Conservation (phyloP, 2,329 filamentous ascomycete species). For the Fusarium annulatum region DNA sequence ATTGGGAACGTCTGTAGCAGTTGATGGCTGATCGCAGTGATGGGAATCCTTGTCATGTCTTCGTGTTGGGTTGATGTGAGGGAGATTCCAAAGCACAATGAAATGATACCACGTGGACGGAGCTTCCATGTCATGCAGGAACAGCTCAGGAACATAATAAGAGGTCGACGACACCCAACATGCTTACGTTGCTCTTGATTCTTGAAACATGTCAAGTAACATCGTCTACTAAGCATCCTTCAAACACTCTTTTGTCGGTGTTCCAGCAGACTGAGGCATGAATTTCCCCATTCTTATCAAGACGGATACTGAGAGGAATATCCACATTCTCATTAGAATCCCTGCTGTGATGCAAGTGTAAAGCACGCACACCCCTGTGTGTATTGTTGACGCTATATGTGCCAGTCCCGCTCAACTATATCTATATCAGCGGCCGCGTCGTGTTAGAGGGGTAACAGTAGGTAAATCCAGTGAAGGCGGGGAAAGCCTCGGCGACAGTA, state of each 20-base stretch:
- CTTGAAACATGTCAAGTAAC: background rate
- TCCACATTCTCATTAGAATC: conserved; percentile 18
- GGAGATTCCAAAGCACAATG: conserved; percentile 24
- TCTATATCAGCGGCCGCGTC: conserved; percentile 1
- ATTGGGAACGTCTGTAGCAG: conserved; percentile 21
- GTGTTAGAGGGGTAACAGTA: conserved; percentile 26
- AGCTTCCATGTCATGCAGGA: conserved; percentile 40
- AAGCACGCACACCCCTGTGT: conserved; percentile 32
- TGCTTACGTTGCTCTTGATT: conserved; percentile 7
- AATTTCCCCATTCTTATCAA: conserved; percentile 31
- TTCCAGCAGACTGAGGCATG: conserved; percentile 19
- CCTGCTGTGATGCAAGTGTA: conserved; percentile 4
- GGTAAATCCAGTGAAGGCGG: conserved; percentile 34
- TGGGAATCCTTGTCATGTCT: conserved; percentile 17
- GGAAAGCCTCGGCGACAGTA: conserved; percentile 29
- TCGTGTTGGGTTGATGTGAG: background rate
- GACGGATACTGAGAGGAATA: conserved; percentile 8
- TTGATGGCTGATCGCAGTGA: conserved; percentile 10
- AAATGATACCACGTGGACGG: conserved; percentile 40
- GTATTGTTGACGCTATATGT: conserved; percentile 14
- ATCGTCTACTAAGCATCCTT: background rate
- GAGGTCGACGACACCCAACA: conserved; percentile 15
- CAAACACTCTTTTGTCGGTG: conserved; percentile 5
- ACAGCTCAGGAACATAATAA: conserved; percentile 27
- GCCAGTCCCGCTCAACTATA: conserved; percentile 22